These are phyloP conservation scores for Leishmania guyanensis DNA, from an alignment of 208 protist species.

Conservation along the genomic window DNA sequence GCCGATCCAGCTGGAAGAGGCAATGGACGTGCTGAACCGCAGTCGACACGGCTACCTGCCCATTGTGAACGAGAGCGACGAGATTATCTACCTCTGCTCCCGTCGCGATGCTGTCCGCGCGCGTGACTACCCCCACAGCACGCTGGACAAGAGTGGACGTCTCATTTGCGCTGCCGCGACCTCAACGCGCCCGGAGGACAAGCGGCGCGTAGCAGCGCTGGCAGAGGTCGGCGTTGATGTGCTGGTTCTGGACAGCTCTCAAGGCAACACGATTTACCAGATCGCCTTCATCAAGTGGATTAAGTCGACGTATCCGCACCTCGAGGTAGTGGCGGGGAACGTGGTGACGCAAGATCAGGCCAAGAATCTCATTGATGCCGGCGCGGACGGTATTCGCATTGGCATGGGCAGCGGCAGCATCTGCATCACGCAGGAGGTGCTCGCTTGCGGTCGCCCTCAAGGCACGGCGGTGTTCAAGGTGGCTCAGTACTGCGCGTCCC, in stretches of 20 bases:
- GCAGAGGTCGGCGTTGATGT: slow-evolving; percentile 92
- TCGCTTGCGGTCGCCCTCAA: slow-evolving; percentile 95
- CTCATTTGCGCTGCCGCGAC: slow-evolving; percentile 92
- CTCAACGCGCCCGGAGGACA: slow-evolving; percentile 91
- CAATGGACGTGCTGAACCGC: slow-evolving; percentile 94
- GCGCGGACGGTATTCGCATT: slow-evolving; percentile 96
- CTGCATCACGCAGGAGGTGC: slow-evolving; percentile 97
- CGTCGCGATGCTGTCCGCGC: slow-evolving; percentile 83
- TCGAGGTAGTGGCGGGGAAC: slow-evolving; percentile 95
- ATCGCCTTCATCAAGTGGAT: slow-evolving; percentile 95
- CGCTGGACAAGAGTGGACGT: slow-evolving; percentile 77
- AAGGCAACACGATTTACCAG: slow-evolving; percentile 97
- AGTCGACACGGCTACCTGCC: slow-evolving; percentile 96
- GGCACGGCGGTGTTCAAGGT: slow-evolving; percentile 96
- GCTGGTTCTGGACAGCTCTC: slow-evolving; percentile 95
- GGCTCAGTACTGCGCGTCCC: slow-evolving; percentile 78
- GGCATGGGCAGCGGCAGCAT: slow-evolving; percentile 99
- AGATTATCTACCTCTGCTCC: slow-evolving; percentile 93
- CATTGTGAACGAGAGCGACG: slow-evolving; percentile 93
- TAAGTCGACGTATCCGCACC: slow-evolving; percentile 87
- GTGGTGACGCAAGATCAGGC: slow-evolving; percentile 97
- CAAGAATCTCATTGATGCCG: slow-evolving; percentile 96
- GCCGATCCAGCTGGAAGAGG: slow-evolving; percentile 92
- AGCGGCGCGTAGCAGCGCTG: slow-evolving; percentile 79
- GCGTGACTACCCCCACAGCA: slow-evolving; percentile 84